Percentiles rank a stretch among this genome's conserved stretches.
Evolutionary conservation across 1,284 basidiomycete genomes (phyloP).

Genomic region (Sporisorium exsertum): DNA sequence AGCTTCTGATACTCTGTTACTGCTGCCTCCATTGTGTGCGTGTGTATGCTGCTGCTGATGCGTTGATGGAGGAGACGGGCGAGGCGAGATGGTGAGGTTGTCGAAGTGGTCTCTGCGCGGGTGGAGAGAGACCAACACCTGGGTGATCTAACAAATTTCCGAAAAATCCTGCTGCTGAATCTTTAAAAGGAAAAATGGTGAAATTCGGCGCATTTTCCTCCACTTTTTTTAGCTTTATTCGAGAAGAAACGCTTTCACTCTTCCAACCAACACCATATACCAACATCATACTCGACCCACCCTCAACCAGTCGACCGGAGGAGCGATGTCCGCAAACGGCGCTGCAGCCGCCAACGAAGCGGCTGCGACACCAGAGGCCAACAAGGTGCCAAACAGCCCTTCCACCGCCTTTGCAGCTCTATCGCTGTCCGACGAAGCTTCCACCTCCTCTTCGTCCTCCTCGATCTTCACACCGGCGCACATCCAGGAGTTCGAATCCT

Average conservation of each 20-base stretch:
- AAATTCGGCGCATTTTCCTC: slow-evolving; percentile 2
- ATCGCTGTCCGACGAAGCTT: slow-evolving; percentile 20
- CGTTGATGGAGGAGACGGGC: slow-evolving; percentile 2
- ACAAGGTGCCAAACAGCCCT: slow-evolving; percentile 41
- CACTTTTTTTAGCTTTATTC: slow-evolving; percentile 4
- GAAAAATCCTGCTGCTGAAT: not conserved
- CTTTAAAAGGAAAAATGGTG: not conserved
- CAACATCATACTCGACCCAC: not conserved
- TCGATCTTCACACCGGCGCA: slow-evolving; percentile 19
- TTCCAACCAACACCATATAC: slow-evolving; percentile 3
- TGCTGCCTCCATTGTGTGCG: slow-evolving; percentile 42
- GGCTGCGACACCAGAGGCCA: not conserved
- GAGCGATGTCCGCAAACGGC: slow-evolving; percentile 2
- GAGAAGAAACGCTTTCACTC: not conserved
- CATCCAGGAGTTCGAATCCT: slow-evolving; percentile 17
- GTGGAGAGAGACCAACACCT: slow-evolving; percentile 14
- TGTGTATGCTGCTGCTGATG: slow-evolving; percentile 2
- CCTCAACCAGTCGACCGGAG: not conserved
- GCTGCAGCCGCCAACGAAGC: not conserved
- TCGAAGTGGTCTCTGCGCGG: slow-evolving; percentile 3
- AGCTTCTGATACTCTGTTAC: slow-evolving; percentile 54
- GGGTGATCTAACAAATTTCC: not conserved
- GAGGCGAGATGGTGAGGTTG: not conserved
- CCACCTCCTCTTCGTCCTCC: slow-evolving; percentile 7
- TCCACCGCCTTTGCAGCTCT: slow-evolving; percentile 37